These are phyloP conservation scores for Citrus glauca DNA, from an alignment of 345 rosid species.

Conservation along the genomic window DNA sequence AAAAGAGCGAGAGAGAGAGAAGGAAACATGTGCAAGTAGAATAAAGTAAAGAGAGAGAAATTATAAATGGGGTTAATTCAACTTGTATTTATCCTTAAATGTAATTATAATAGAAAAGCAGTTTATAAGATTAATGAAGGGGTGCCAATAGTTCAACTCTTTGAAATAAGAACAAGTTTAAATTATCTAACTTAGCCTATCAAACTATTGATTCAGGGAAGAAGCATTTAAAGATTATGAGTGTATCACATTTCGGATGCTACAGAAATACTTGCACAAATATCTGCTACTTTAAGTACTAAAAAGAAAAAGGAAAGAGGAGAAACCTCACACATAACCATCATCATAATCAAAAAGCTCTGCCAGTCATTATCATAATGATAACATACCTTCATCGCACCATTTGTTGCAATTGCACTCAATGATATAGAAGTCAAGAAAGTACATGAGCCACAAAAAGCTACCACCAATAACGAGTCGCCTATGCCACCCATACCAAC, in stretches of 20 bases:
- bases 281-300: background rate
- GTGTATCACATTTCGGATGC: background rate
- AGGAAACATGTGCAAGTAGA: no score
- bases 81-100: no score
- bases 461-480: conserved; percentile 71
- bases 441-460: conserved; percentile 90
- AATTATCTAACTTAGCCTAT: background rate
- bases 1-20: no score
- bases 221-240: background rate
- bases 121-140: no score
- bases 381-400: conserved; percentile 90
- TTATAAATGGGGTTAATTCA: no score
- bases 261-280: background rate
- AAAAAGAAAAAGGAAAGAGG: background rate
- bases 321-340: background rate
- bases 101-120: no score
- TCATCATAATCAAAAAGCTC: background rate
- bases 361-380: background rate
- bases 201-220: background rate
- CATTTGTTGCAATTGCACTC: conserved; percentile 99
- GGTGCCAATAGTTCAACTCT: no score
- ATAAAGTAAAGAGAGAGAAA: no score
- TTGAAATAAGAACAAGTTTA: background rate
- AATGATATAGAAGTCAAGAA: conserved; percentile 87
- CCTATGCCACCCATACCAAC: conserved; percentile 99